Percentiles rank a stretch among this genome's conserved stretches.
phyloP scores from a whole-genome alignment of 192 early-diverging fungal genomes.

The Backusella australiensis region DNA sequence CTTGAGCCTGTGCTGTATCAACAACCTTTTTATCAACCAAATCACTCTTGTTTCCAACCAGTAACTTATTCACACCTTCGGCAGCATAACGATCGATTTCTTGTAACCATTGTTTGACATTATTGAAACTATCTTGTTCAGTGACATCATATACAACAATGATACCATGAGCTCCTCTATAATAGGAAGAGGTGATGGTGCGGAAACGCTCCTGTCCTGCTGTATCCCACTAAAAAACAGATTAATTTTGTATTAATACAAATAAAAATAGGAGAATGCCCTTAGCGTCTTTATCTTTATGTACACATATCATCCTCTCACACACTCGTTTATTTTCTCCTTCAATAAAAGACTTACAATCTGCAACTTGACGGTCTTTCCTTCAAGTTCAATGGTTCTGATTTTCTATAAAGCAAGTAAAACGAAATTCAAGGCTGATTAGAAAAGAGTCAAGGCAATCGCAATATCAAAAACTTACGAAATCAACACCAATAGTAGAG shows the following conservation, averaged over 20 bases:
- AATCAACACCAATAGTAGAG: slow-evolving; percentile 98
- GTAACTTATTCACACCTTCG: slow-evolving; percentile 96
- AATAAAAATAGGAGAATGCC: neutral
- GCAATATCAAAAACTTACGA: slow-evolving; percentile 57
- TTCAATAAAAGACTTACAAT: slow-evolving; percentile 62
- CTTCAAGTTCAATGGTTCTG: slow-evolving; percentile 97
- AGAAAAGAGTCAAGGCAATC: neutral
- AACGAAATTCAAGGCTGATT: neutral
- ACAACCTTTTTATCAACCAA: slow-evolving; percentile 92
- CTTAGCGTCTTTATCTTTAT: neutral
- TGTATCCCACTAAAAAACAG: slow-evolving; percentile 81
- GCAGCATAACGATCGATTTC: slow-evolving; percentile 98
- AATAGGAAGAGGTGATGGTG: slow-evolving; percentile 97
- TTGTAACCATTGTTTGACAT: slow-evolving; percentile 98
- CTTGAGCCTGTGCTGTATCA: slow-evolving; percentile 30
- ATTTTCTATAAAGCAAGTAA: slow-evolving; percentile 72
- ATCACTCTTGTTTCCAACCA: slow-evolving; percentile 99
- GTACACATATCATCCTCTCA: neutral
- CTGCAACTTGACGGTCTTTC: slow-evolving; percentile 97
- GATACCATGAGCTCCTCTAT: slow-evolving; percentile 96
- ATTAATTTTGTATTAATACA: neutral
- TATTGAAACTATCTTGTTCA: slow-evolving; percentile 90
- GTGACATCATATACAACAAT: slow-evolving; percentile 99
- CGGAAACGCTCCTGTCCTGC: slow-evolving; percentile 99
- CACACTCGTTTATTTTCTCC: neutral